Conservation (phyloP, 78 protist genomes). For the Acrasis kona region DNA sequence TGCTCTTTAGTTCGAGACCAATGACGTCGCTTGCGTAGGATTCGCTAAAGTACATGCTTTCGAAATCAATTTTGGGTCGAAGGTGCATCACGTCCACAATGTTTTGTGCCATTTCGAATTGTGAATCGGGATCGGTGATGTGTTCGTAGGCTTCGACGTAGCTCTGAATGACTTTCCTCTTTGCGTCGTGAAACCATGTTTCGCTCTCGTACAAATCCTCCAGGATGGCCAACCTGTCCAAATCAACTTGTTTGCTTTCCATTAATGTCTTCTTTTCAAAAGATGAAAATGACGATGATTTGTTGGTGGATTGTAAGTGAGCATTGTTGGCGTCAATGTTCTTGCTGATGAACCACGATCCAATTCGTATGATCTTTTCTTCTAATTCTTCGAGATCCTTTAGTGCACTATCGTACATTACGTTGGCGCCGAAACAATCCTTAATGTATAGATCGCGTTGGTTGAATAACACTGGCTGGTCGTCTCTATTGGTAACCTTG, state of each 20-base stretch:
- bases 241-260: neutral
- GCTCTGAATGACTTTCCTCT: neutral
- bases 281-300: neutral
- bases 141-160: slow-evolving; percentile 13
- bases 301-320: neutral
- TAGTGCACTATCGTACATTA: slow-evolving; percentile 13
- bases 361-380: neutral
- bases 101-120: neutral
- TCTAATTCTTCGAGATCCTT: neutral
- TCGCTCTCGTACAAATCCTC: slow-evolving; percentile 13
- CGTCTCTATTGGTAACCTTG: neutral
- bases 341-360: neutral
- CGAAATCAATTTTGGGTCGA: slow-evolving; percentile 8
- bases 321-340: neutral
- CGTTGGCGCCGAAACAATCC: no score
- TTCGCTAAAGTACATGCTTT: neutral
- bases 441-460: neutral
- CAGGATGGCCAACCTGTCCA: slow-evolving; percentile 2
- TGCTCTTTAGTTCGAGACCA: neutral
- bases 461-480: neutral
- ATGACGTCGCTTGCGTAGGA: neutral
- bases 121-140: neutral
- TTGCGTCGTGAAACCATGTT: neutral
- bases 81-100: neutral
- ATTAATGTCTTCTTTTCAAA: neutral